Conservation (phyloP, 495 filamentous ascomycete species). For the Glonium stellatum region DNA sequence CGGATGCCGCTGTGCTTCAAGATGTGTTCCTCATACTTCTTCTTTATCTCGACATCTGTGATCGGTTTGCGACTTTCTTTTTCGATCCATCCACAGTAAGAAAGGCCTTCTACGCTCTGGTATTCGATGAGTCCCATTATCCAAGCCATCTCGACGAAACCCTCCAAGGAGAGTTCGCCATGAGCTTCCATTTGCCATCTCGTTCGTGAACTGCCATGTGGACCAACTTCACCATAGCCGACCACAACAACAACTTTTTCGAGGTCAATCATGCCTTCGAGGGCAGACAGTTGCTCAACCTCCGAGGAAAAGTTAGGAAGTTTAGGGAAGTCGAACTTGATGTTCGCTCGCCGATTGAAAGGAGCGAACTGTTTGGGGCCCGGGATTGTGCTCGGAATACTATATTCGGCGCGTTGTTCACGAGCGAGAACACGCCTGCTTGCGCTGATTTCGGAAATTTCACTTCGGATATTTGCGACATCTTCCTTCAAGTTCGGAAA, state of each 20-base stretch:
- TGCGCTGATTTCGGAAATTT: constrained; percentile 86
- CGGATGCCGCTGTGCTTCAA: constrained; percentile 94
- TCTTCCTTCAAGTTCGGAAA: constrained; percentile 85
- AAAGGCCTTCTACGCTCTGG: constrained; percentile 89
- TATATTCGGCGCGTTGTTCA: constrained; percentile 58
- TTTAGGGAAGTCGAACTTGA: constrained; percentile 89
- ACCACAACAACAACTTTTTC: constrained; percentile 94
- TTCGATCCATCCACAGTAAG: constrained; percentile 93
- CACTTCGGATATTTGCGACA: constrained; percentile 78
- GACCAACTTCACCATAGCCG: constrained; percentile 91
- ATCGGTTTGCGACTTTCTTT: constrained; percentile 84
- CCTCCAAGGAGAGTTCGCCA: constrained; percentile 93
- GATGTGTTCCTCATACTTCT: constrained; percentile 89
- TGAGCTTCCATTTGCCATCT: constrained; percentile 98
- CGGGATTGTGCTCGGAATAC: neutral
- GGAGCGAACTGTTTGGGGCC: constrained; percentile 80
- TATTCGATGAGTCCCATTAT: constrained; percentile 98
- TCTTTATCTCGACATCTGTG: constrained; percentile 90
- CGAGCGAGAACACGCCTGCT: constrained; percentile 83
- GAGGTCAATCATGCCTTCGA: constrained; percentile 94
- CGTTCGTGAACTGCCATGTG: constrained; percentile 93
- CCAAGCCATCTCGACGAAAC: constrained; percentile 98
- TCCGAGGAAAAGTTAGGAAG: constrained; percentile 83
- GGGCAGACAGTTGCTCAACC: constrained; percentile 72
- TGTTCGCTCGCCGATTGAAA: constrained; percentile 87